Base-by-base conservation (phyloP, 2,329 filamentous ascomycete genomes). In the Corniculantispora saksenae region DNA sequence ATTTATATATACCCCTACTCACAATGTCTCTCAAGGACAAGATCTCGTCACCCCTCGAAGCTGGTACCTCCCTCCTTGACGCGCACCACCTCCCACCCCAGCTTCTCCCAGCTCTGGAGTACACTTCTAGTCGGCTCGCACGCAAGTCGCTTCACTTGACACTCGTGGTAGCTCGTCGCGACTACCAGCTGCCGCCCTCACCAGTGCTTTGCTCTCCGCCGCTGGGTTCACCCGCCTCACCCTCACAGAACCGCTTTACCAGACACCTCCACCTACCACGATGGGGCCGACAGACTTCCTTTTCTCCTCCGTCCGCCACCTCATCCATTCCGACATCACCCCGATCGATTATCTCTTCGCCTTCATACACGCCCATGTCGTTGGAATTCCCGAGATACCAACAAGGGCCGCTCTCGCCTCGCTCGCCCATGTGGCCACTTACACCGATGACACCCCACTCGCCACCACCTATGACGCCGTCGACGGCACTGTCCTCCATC, bases 11-110 rank as follows among this genome's bases (percentile, higher is more conserved):
- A 21, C 32, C 35, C 23, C 10, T 17, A 9, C 29, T 17, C n/a
- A 50, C 3, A 43, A 60, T 84, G 80, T 72, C 79, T 47, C 78
- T 84, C 71, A 89, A 87, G 76, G 78, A 81, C 63, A 80, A 78
- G 64, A 89, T 89, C 70, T 89, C 87, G 1, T 83, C 85, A 58
- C 87, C 87, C 17, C 81, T 90, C 64, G 87, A 89, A 79, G 86
- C 87, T 32, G 86, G 86, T 21, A 78, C 79, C 50, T 89, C 86
- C 23, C 78, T 89, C 63, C 82, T 88, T 66, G 84, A 88, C 69
- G 78, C 79, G 40, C 81, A 86, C 68, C 82, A 83, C 66, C 79
- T 89, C n/a, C 86, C 87, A 2, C 75, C 81, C n/a, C 78, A 81
- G 51, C 73, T 89, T 63, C 80, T 76, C 13, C 79, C 81, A 5